Percentiles rank a stretch among this genome's conserved stretches.
phyloP scores from a whole-genome alignment of 768 basidiomycete species.

The Cystoderma amianthinum region DNA sequence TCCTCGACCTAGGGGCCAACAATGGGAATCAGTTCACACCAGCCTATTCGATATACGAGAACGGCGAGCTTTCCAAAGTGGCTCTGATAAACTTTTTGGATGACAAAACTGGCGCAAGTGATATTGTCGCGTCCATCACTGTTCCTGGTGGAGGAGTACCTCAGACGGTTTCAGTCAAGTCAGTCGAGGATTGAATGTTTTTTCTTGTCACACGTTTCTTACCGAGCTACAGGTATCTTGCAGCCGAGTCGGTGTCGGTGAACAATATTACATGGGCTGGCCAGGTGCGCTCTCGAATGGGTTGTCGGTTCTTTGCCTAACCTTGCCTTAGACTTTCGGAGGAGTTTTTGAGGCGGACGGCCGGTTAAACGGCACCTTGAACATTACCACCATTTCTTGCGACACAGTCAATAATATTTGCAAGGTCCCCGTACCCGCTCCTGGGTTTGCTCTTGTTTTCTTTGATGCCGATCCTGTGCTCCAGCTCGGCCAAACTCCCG shows the following conservation, averaged over 20 bases:
- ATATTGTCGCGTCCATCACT: conserved; percentile 44
- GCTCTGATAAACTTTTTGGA: conserved; percentile 69
- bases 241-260: conserved; percentile 38
- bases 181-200: conserved; percentile 10
- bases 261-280: conserved; percentile 62
- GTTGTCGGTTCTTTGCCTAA: too few species aligned
- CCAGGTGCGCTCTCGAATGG: too few species aligned
- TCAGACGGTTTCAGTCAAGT: conserved; percentile 50
- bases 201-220: not conserved
- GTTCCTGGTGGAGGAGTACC: conserved; percentile 31
- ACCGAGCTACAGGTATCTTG: conserved; percentile 60
- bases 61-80: conserved; percentile 50
- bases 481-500: conserved; percentile 2
- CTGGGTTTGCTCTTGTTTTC: conserved; percentile 67
- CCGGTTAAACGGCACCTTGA: conserved; percentile 40
- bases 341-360: conserved; percentile 60
- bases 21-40: conserved; percentile 49
- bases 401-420: conserved; percentile 44
- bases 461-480: conserved; percentile 31
- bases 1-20: conserved; percentile 58
- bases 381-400: conserved; percentile 51
- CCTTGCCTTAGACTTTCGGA: conserved; percentile 53
- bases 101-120: conserved; percentile 51
- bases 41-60: conserved; percentile 69
- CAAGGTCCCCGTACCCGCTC: conserved; percentile 52